Evolutionary conservation across 179 eudicot genomes (phyloP).

Genomic region (Camellia oleifera): DNA sequence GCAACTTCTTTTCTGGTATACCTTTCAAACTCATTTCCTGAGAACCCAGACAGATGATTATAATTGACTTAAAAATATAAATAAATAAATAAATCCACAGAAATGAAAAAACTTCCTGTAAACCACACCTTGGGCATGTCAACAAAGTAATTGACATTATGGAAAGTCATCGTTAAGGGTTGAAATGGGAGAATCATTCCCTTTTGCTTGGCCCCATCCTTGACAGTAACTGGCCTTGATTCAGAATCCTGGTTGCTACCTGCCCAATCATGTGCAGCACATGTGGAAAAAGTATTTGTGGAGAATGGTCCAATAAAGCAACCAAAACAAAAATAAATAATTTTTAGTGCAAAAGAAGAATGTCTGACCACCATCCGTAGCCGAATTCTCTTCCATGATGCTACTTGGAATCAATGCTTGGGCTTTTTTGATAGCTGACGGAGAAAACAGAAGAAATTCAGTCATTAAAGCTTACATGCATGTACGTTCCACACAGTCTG

Average conservation of each 20-base stretch:
- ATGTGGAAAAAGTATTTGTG: neutral
- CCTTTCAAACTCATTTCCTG: conserved; percentile 84
- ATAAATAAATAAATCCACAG: neutral
- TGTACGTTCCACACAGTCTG: neutral
- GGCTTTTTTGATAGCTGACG: conserved; percentile 60
- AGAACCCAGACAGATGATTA: neutral
- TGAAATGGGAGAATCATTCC: conserved; percentile 98
- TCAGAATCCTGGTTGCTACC: conserved; percentile 20
- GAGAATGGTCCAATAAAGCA: neutral
- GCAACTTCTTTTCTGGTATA: conserved; percentile 62
- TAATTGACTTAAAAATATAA: neutral
- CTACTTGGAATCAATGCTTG: conserved; percentile 44
- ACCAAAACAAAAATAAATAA: neutral
- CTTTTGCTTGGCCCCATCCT: conserved; percentile 30
- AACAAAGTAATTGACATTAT: conserved; percentile 80
- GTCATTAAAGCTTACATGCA: neutral
- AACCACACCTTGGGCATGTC: conserved; percentile 89
- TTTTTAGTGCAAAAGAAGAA: conserved; percentile 12
- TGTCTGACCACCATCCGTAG: conserved; percentile 32
- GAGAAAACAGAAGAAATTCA: conserved; percentile 17
- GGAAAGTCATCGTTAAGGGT: conserved; percentile 86
- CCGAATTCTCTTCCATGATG: conserved; percentile 25
- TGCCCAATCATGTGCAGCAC: conserved; percentile 21
- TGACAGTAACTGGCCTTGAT: conserved; percentile 15
- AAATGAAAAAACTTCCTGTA: neutral